Base-by-base conservation (phyloP, 768 basidiomycete genomes). In the Rhizopogon roseolus region DNA sequence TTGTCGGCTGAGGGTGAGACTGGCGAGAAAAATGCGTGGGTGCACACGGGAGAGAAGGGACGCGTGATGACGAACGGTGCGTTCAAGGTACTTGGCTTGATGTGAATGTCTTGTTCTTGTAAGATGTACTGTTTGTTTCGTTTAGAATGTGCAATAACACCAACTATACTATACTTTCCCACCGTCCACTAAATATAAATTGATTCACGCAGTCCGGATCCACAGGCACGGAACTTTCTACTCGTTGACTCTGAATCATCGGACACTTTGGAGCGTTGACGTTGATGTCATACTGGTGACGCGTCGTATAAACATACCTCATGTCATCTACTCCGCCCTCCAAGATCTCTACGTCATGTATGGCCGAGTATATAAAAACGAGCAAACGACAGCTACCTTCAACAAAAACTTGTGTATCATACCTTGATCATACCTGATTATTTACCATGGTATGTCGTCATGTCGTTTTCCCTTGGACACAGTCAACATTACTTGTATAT, bases 51-150 rank as follows among this genome's bases (percentile, higher is more conserved):
- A 3, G 71, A 70, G 13, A 60, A 65, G 43, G 80, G 76, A 1
- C 72, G 63, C 50, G 84, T 85, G 54, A 76, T 80, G 68, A 78
- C 82, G 25, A 89, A 88, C 62, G 88, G 88, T 0, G 76, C 86
- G 7, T 88, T 91, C 69, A 70, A 62, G 41, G 54, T 73, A 41
- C 36, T 65, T 46, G 61, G 57, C 39, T 55, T 25, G 13, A 9
- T 36, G 19, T 48, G 32, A 48, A 16, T 22, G 8, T 16, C 8
- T 48, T 48, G 46, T 48, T 32, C 7, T 32, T 48, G 46, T 48
- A 34, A 22, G 16, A 48, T 48, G 6, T 22, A 14, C 14, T 48
- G 8, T 14, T 48, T 36, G 19, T 19, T 36, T 48, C 38, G 19
- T 36, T 5, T 48, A 46, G 19, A 39, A 17, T 8, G 19, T 36